phyloP scores from a whole-genome alignment of 1,284 basidiomycete species.

The Schizophyllum amplum region DNA sequence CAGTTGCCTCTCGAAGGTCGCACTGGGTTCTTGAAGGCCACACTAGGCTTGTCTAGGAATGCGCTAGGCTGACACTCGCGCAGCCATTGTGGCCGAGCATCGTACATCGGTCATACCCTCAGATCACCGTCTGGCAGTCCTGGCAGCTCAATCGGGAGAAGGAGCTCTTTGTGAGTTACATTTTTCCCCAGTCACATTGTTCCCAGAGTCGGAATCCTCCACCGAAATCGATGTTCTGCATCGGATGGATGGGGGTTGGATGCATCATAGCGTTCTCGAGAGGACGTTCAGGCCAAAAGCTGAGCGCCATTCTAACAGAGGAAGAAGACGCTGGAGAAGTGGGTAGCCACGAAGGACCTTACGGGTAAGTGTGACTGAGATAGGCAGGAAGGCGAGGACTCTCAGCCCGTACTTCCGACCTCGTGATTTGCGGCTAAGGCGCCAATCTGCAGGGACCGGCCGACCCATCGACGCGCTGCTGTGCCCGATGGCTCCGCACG shows the following conservation, averaged over 20 bases:
- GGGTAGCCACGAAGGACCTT: background rate
- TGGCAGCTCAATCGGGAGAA: background rate
- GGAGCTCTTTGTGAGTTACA: background rate
- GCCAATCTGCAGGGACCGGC: conserved; percentile 41
- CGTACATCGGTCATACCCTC: conserved; percentile 9
- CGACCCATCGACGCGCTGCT: conserved; percentile 58
- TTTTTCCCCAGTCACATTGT: conserved; percentile 19
- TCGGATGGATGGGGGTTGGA: too few species aligned
- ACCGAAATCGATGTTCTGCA: too few species aligned
- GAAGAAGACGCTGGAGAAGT: background rate
- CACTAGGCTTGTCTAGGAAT: too few species aligned
- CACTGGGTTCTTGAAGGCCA: too few species aligned
- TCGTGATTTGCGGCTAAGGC: conserved; percentile 46
- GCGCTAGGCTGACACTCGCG: conserved; percentile 25
- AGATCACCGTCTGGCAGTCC: background rate
- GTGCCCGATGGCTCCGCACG: conserved; percentile 41
- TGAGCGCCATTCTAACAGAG: conserved; percentile 18
- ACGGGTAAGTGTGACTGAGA: conserved; percentile 47
- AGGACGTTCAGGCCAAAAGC: too few species aligned
- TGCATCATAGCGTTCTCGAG: too few species aligned
- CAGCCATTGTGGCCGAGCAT: conserved; percentile 26
- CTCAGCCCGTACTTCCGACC: conserved; percentile 31
- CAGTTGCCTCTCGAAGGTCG: too few species aligned
- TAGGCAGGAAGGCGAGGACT: conserved; percentile 32
- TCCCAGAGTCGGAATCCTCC: too few species aligned